Percentiles rank a stretch among this genome's conserved stretches.
Conservation (phyloP, 495 filamentous ascomycete species). For the Penicillium paradoxum region DNA sequence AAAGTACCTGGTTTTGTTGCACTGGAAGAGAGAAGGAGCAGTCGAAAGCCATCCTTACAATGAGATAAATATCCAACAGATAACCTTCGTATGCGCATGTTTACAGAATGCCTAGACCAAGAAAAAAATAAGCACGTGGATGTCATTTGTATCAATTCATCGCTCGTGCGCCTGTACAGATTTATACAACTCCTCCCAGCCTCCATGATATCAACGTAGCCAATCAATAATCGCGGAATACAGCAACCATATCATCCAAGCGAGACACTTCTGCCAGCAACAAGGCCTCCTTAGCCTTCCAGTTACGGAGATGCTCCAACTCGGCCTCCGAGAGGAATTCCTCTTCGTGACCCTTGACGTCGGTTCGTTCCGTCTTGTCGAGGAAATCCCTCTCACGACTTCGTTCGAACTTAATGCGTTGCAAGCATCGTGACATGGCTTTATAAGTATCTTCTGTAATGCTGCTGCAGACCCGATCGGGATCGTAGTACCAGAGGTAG, state of each 20-base stretch:
- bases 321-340: slow-evolving; percentile 66
- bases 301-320: slow-evolving; percentile 58
- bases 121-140: neutral
- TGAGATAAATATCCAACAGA: too few species aligned
- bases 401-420: slow-evolving; percentile 68
- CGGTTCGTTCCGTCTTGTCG: slow-evolving; percentile 70
- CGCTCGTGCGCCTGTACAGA: slow-evolving; percentile 14
- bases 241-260: slow-evolving; percentile 77
- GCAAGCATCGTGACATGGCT: slow-evolving; percentile 78
- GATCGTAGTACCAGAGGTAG: slow-evolving; percentile 87
- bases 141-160: slow-evolving; percentile 6
- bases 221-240: slow-evolving; percentile 73
- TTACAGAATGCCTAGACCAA: too few species aligned
- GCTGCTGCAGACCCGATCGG: slow-evolving; percentile 57
- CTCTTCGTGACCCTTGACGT: slow-evolving; percentile 77
- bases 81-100: too few species aligned
- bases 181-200: slow-evolving; percentile 6
- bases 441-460: slow-evolving; percentile 78
- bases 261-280: slow-evolving; percentile 70
- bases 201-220: neutral
- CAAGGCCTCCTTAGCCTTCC: slow-evolving; percentile 67
- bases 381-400: slow-evolving; percentile 62
- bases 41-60: too few species aligned
- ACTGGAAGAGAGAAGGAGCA: too few species aligned
- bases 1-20: too few species aligned